Conservation (phyloP, 495 filamentous ascomycete genomes). For the Cryomyces minteri region DNA sequence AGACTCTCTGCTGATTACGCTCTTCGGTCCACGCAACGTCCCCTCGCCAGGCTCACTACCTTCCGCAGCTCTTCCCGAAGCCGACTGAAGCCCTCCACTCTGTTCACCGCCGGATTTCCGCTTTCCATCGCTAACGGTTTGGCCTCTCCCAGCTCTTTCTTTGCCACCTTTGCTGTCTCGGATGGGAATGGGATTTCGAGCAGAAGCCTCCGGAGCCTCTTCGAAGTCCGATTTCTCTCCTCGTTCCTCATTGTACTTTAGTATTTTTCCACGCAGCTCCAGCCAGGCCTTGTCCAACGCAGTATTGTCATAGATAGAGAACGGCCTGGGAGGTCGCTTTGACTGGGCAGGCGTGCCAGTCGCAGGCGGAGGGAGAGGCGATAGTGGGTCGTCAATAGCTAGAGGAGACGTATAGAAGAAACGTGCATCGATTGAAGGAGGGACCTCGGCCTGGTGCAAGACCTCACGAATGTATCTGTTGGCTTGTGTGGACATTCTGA, state of each 20-base stretch:
- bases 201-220: too few species aligned
- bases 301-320: slow-evolving; percentile 22
- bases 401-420: slow-evolving; percentile 23
- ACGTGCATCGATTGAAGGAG: slow-evolving; percentile 17
- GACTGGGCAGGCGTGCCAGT: slow-evolving; percentile 3
- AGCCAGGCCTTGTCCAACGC: slow-evolving; percentile 22
- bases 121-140: too few species aligned
- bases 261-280: slow-evolving; percentile 17
- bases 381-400: slow-evolving; percentile 24
- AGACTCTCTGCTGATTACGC: too few species aligned
- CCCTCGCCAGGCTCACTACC: too few species aligned
- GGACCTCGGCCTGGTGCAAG: slow-evolving; percentile 15
- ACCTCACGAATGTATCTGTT: slow-evolving; percentile 18
- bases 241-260: slow-evolving; percentile 19
- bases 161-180: too few species aligned
- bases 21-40: too few species aligned
- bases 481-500: neutral
- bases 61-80: too few species aligned
- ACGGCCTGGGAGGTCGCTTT: slow-evolving; percentile 19
- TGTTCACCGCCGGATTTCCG: too few species aligned
- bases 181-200: too few species aligned
- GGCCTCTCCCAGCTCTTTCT: too few species aligned
- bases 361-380: slow-evolving; percentile 20
- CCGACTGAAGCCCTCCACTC: too few species aligned
- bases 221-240: neutral